A percentile compares a stretch with the other conserved stretches of the same genome.
Evolutionary conservation across 768 basidiomycete species (phyloP).

Genomic region (Pilatotrama ljubarskyi): DNA sequence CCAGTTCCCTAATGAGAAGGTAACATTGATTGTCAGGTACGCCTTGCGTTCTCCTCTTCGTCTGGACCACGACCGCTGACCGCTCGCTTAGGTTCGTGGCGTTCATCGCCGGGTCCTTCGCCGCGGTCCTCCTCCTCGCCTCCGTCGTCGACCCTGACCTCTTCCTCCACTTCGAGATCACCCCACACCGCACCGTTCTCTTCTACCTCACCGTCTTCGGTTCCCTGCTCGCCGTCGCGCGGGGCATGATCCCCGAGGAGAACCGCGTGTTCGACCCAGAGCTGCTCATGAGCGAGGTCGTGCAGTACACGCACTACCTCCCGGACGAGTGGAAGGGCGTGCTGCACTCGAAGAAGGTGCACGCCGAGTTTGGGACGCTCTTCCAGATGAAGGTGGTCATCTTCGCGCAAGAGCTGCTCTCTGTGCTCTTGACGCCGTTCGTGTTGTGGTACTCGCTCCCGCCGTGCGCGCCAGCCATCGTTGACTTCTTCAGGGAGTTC

Average conservation of each 20-base stretch:
- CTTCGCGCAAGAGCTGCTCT: conserved; percentile 85
- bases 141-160: conserved; percentile 93
- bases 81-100: conserved; percentile 74
- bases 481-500: conserved; percentile 99
- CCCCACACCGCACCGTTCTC: conserved; percentile 86
- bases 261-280: conserved; percentile 94
- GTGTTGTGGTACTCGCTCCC: conserved; percentile 94
- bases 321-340: conserved; percentile 89
- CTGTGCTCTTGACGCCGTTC: conserved; percentile 92
- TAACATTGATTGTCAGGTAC: conserved; percentile 87
- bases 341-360: conserved; percentile 88
- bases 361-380: conserved; percentile 86
- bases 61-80: neutral
- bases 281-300: conserved; percentile 86
- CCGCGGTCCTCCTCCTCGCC: conserved; percentile 89
- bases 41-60: conserved; percentile 28
- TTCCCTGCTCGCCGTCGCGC: conserved; percentile 81
- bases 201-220: conserved; percentile 93
- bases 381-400: conserved; percentile 92
- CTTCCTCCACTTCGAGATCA: conserved; percentile 93
- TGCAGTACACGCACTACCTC: conserved; percentile 94
- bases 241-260: conserved; percentile 96
- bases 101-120: conserved; percentile 95
- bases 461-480: conserved; percentile 81
- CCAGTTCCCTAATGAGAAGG: conserved; percentile 95